Evolutionary conservation across 1,284 basidiomycete genomes (phyloP), one percentile per base, ranked within the genome.

Genomic region (Trichosporon ovoides): DNA sequence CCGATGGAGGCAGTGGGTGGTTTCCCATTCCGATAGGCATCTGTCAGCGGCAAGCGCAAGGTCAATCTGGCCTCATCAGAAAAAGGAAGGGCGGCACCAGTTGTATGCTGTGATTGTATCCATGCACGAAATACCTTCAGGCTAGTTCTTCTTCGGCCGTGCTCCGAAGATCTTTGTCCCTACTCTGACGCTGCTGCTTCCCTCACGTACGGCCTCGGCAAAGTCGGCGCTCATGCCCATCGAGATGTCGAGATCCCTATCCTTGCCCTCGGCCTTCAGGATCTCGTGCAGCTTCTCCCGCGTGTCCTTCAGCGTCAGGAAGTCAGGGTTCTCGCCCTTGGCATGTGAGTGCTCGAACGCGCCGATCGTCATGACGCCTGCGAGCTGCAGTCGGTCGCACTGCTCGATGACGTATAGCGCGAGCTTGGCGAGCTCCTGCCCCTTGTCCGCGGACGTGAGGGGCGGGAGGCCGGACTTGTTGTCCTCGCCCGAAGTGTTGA

Each of bases 141-240:
- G 18, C 40, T 59, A 59, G 53, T 57, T 28, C 58, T 85, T 88
- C 76, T 81, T 82, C 38, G 80, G 79, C 62, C 89, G 78, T 55
- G 82, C 77, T 0, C 95, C 95, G 73, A 98, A 97, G 56, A 97
- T 91, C 20, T 87, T 85, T 7, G 89, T 93, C 0, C 95, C 95
- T 3, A 98, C 92, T 38, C 95, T 80, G 2, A 98, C 92, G 55
- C 92, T 85, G 68, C 89, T 85, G 69, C 90, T 89, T 0, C 92
- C 95, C 16, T 87, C 84, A 72, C 81, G 82, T 59, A 96, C 79
- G 1, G 95, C 95, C 40, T 87, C 84, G 69, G 87, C 89, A 73
- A 95, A 96, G 69, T 98, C 95, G 58, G 87, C 88, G 56, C 91
- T 95, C 95, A 98, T 98, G 19, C 95, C 95, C 94, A 98, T 98